Evolutionary conservation across 2,329 filamentous ascomycete species (phyloP), one percentile per base, ranked within the genome.

Genomic region (Exophiala dermatitidis): DNA sequence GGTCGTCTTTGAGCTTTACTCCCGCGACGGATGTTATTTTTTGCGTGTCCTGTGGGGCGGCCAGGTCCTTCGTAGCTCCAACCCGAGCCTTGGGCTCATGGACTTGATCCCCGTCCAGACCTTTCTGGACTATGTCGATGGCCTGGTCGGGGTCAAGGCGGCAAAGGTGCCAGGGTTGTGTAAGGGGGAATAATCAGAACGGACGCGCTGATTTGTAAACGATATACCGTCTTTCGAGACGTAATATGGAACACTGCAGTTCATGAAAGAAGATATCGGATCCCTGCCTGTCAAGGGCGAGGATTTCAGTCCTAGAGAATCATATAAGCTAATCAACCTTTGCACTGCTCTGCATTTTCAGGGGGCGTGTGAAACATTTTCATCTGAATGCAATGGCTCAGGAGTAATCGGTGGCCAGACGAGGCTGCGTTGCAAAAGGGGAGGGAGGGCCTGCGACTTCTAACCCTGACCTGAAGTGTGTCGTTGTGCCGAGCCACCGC

Each of bases 1-100:
- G 69, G 75, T 91, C 0, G 79, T 90, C 0, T 89, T 90, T 65
- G 87, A 91, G 71, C 65, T 90, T 31, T 90, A 83, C 63, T 72
- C 68, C 74, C 72, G 62, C 66, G 67, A 40, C 58, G 64, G n/a
- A 60, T 63, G 59, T 64, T 63, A 74, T 58, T 86, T 77, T 59
- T 67, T 89, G 1, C 75, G 88, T 4, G 81, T 91, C 0, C 70
- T 93, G 1, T 91, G 85, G 73, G 77, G 83, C 37, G 88, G 87
- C 0, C 72, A 78, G 66, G 75, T 85, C 0, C 65, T 93, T 54
- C 73, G 67, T 51, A 89, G 85, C 41, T 86, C 83, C 6, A 83
- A 81, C 63, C 86, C 86, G 1, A 76, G 68, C 28, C 70, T 93
- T n/a, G 85, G 84, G 0, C 52, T 68, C 31, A 77, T 90, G 65